A percentile compares a stretch with the other conserved stretches of the same genome.
phyloP scores from a whole-genome alignment of 1,284 basidiomycete species.

The Trametes versicolor region DNA sequence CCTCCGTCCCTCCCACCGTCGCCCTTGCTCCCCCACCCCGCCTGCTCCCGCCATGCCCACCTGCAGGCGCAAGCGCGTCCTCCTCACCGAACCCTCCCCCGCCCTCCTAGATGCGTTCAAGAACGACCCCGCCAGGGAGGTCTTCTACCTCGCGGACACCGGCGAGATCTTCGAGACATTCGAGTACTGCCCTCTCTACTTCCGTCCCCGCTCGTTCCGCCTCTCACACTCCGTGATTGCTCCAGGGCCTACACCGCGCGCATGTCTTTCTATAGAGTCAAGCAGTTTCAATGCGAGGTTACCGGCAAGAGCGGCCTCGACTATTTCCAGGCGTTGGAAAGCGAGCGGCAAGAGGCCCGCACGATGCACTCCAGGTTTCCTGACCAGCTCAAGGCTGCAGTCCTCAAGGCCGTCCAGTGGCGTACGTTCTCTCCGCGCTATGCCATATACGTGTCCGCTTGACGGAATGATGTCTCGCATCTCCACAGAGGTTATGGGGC shows the following conservation, averaged over 20 bases:
- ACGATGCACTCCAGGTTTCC: constrained; percentile 93
- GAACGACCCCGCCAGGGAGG: constrained; percentile 74
- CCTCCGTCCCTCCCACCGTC: constrained; percentile 31
- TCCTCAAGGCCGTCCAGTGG: constrained; percentile 95
- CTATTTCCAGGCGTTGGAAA: constrained; percentile 94
- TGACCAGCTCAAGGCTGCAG: constrained; percentile 89
- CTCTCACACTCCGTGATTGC: constrained; percentile 29
- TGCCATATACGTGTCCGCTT: constrained; percentile 32
- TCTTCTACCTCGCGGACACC: constrained; percentile 91
- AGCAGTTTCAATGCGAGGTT: constrained; percentile 95
- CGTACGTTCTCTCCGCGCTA: constrained; percentile 64
- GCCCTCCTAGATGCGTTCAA: constrained; percentile 70
- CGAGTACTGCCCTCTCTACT: constrained; percentile 65
- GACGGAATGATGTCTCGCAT: constrained; percentile 20
- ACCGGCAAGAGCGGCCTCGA: constrained; percentile 93
- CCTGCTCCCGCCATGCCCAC: constrained; percentile 73
- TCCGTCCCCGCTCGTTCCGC: constrained; percentile 34
- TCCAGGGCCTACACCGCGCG: constrained; percentile 88
- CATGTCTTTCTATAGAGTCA: constrained; percentile 93
- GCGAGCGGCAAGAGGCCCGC: constrained; percentile 88
- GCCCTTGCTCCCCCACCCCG: constrained; percentile 21
- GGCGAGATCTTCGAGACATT: constrained; percentile 96
- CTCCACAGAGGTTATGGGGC: constrained; percentile 88
- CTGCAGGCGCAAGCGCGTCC: constrained; percentile 90
- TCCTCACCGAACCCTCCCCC: constrained; percentile 82